Evolutionary conservation across 2,329 filamentous ascomycete species (phyloP), one percentile per base, ranked within the genome.

Genomic region (Aspergillus tubingensis): DNA sequence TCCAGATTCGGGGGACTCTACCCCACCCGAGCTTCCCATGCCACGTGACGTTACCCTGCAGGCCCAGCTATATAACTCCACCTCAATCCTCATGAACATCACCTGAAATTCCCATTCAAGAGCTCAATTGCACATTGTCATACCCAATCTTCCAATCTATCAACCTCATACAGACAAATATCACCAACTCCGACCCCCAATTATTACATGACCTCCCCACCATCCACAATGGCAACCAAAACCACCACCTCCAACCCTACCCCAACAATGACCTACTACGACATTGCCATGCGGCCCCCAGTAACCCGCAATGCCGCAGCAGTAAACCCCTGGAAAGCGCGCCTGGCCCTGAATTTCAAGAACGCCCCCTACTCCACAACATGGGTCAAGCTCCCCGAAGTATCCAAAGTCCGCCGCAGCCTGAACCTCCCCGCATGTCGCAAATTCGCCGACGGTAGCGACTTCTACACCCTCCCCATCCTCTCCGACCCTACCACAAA

Each of bases 401-500:
- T 89, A 30, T 32, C 73, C 39, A 70, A 76, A 27, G 77, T 83
- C 5, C 86, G 85, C 54, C 72, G 72, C 13, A 55, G 66, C 5
- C 79, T 88, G 21, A 67, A 76, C 2, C 72, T 83, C 0, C 78
- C 81, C 0, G 73, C 86, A 1, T 78, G 77, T 19, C 85, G 86
- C 67, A 84, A 82, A 61, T 81, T 83, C 58, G 78, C 77, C 62
- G 82, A 88, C 65, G 86, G 85, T 44, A 76, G 74, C 36, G 83
- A 86, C 66, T 89, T 80, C 74, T 80, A 80, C 72, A 90, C 87
- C 2, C 79, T 89, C 0, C 87, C 87, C 1, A 78, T 88, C 44
- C 70, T 89, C 21, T 66, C 75, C 1, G 83, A 88, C 54, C 70
- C 76, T 0, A 58, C 67, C 17, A 82, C 79, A 0, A 68, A 67